Conservation (phyloP, 1,284 basidiomycete genomes). For the Leccinum cinnamomeum region DNA sequence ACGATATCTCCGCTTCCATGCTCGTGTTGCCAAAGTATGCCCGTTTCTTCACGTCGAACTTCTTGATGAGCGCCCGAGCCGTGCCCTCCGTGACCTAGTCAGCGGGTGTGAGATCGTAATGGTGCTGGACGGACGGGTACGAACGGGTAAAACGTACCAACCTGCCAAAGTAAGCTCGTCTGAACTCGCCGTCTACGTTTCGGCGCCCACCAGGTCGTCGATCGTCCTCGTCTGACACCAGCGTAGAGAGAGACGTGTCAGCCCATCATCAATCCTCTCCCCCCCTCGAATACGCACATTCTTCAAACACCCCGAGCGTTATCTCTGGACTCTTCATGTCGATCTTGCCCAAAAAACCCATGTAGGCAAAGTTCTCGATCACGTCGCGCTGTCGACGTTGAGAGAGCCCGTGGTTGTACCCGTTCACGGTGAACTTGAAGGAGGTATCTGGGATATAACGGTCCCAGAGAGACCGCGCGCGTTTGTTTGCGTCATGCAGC, state of each 20-base stretch:
- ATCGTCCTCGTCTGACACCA: constrained; percentile 47
- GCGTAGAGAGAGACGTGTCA: background rate
- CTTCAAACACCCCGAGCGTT: constrained; percentile 82
- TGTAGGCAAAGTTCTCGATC: constrained; percentile 84
- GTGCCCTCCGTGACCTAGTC: constrained; percentile 68
- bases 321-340: constrained; percentile 83
- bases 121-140: background rate
- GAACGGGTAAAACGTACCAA: constrained; percentile 59
- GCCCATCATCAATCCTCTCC: background rate
- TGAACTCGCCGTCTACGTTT: constrained; percentile 67
- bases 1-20: constrained; percentile 95
- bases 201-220: constrained; percentile 46
- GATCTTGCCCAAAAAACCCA: constrained; percentile 82
- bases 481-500: constrained; percentile 61
- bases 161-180: constrained; percentile 78
- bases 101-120: background rate
- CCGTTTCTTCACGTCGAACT: constrained; percentile 89
- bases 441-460: constrained; percentile 63
- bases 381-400: constrained; percentile 63
- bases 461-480: constrained; percentile 54
- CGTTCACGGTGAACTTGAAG: constrained; percentile 81
- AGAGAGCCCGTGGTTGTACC: constrained; percentile 75
- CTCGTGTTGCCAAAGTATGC: constrained; percentile 94
- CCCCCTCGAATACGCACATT: constrained; percentile 58
- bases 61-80: constrained; percentile 66